These are phyloP conservation scores for Verticillium nubilum DNA, from an alignment of 2,329 filamentous ascomycete genomes.

Conservation along the genomic window DNA sequence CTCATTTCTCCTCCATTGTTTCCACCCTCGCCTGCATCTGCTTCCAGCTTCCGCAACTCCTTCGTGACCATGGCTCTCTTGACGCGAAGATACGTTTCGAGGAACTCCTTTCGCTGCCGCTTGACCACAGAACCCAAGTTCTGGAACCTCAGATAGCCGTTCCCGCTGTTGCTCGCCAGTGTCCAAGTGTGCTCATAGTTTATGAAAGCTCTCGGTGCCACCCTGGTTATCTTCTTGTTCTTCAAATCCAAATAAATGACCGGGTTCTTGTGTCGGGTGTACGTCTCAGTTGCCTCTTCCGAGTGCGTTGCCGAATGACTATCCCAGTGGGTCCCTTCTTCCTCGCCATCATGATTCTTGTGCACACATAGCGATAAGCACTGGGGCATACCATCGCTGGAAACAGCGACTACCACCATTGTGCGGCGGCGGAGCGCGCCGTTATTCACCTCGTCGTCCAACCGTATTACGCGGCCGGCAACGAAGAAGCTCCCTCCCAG, in stretches of 20 bases:
- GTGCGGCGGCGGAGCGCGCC: not conserved
- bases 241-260: not conserved
- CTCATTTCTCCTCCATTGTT: too few species aligned
- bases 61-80: too few species aligned
- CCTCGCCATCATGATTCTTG: not conserved
- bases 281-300: not conserved
- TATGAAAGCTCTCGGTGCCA: not conserved
- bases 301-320: not conserved
- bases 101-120: not conserved
- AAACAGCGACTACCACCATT: not conserved
- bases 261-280: not conserved
- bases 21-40: too few species aligned
- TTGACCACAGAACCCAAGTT: not conserved
- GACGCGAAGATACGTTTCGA: too few species aligned
- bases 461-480: not conserved
- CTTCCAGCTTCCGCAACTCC: too few species aligned
- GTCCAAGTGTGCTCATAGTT: not conserved
- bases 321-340: not conserved
- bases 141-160: not conserved
- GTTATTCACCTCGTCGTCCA: not conserved
- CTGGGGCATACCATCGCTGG: not conserved
- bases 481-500: slow-evolving; percentile 6
- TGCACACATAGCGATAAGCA: not conserved
- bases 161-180: not conserved
- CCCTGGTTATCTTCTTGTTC: not conserved